Evolutionary conservation across 176 grass and related monocot genomes (phyloP).

Genomic region (Alloteropsis semialata): DNA sequence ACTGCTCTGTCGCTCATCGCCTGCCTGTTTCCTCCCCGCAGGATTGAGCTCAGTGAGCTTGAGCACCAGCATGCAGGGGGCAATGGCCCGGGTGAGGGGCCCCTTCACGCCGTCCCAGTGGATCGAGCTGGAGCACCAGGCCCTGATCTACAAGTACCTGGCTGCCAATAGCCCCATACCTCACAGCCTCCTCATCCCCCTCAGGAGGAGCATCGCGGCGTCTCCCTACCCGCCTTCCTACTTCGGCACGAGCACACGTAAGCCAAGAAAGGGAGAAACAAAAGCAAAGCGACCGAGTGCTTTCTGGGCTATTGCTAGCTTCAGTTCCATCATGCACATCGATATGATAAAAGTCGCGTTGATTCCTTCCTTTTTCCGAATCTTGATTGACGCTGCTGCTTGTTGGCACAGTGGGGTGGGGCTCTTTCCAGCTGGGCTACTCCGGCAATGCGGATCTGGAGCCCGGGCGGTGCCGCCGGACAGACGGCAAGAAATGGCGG

Average conservation of each 20-base stretch:
- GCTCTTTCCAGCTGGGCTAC: slow-evolving; percentile 86
- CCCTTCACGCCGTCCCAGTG: slow-evolving; percentile 96
- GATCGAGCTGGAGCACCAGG: slow-evolving; percentile 97
- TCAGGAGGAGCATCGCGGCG: slow-evolving; percentile 70
- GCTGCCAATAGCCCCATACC: slow-evolving; percentile 79
- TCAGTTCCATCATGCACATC: slow-evolving; percentile 27
- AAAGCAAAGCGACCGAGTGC: slow-evolving; percentile 13
- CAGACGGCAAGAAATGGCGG: slow-evolving; percentile 99
- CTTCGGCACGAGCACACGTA: slow-evolving; percentile 74
- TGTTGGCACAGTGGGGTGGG: slow-evolving; percentile 80
- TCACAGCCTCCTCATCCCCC: slow-evolving; percentile 64
- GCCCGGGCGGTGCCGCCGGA: slow-evolving; percentile 90
- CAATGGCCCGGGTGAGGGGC: slow-evolving; percentile 67
- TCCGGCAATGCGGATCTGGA: slow-evolving; percentile 77
- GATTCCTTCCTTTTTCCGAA: slow-evolving; percentile 31
- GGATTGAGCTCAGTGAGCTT: slow-evolving; percentile 58
- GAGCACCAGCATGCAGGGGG: slow-evolving; percentile 63
- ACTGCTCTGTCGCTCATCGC: slow-evolving; percentile 30
- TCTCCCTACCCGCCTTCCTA: slow-evolving; percentile 66
- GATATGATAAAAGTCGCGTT: slow-evolving; percentile 37
- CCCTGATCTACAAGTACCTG: slow-evolving; percentile 92
- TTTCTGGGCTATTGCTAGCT: slow-evolving; percentile 21
- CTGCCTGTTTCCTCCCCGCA: not conserved
- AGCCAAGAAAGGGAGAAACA: slow-evolving; percentile 30
- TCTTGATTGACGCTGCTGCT: slow-evolving; percentile 28